Evolutionary conservation across 768 basidiomycete species (phyloP).

Genomic region (Astraeus odoratus): DNA sequence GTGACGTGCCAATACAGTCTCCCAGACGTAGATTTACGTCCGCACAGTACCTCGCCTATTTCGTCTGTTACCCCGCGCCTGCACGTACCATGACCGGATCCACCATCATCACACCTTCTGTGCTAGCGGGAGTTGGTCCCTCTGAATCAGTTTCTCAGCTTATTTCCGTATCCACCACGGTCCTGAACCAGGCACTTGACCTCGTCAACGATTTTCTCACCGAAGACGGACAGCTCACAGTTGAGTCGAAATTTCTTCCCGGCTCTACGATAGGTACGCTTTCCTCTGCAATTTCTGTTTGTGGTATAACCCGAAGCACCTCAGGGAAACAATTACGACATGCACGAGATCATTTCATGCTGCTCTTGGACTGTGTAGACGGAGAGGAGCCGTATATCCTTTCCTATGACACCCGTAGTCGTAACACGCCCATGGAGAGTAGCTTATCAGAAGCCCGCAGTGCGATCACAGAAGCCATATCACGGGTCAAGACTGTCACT

Average conservation of each 20-base stretch:
- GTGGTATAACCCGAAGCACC: constrained; percentile 1
- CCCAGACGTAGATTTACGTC: too few species aligned
- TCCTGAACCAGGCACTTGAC: constrained; percentile 69
- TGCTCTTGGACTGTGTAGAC: constrained; percentile 51
- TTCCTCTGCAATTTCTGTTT: not conserved
- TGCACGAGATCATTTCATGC: constrained; percentile 74
- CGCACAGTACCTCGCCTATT: too few species aligned
- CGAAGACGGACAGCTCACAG: constrained; percentile 62
- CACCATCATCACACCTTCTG: too few species aligned
- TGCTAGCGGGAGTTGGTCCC: too few species aligned
- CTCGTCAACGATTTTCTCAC: constrained; percentile 59
- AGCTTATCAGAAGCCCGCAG: constrained; percentile 51
- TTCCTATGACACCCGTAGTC: constrained; percentile 68
- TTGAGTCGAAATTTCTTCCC: constrained; percentile 68
- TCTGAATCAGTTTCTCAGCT: constrained; percentile 44
- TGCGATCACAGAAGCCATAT: constrained; percentile 50
- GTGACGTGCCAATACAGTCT: too few species aligned
- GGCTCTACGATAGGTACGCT: constrained; percentile 77
- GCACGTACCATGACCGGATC: too few species aligned
- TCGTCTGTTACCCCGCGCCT: too few species aligned
- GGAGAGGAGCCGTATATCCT: constrained; percentile 44
- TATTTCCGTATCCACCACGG: constrained; percentile 56
- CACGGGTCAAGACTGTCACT: constrained; percentile 49
- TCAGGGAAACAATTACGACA: constrained; percentile 83
- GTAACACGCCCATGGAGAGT: constrained; percentile 82